phyloP scores from a whole-genome alignment of 345 rosid species.

The Gossypium stocksii region DNA sequence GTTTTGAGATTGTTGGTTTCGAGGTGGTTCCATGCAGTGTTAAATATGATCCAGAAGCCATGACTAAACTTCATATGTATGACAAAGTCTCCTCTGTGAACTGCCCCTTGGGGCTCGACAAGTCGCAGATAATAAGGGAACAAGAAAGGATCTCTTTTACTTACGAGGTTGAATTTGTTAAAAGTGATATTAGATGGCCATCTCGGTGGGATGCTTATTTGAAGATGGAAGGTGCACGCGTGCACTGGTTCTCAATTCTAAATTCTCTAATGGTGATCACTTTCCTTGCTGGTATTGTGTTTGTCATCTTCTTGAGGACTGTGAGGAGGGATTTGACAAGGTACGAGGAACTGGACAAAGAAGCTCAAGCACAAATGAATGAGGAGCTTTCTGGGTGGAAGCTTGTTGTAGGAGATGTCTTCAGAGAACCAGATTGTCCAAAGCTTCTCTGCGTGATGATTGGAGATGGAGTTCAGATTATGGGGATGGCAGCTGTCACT shows the following conservation, averaged over 20 bases:
- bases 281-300: slow-evolving; percentile 72
- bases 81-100: slow-evolving; percentile 44
- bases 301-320: slow-evolving; percentile 74
- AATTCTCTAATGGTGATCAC: slow-evolving; percentile 75
- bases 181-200: slow-evolving; percentile 69
- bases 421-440: slow-evolving; percentile 66
- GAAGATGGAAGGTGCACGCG: slow-evolving; percentile 86
- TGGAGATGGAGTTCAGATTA: slow-evolving; percentile 72
- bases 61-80: slow-evolving; percentile 61
- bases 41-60: slow-evolving; percentile 47
- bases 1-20: slow-evolving; percentile 76
- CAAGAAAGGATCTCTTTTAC: slow-evolving; percentile 71
- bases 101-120: slow-evolving; percentile 69
- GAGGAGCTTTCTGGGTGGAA: slow-evolving; percentile 90
- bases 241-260: slow-evolving; percentile 79
- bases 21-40: slow-evolving; percentile 82
- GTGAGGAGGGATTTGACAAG: slow-evolving; percentile 80
- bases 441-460: slow-evolving; percentile 78
- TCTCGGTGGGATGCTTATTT: slow-evolving; percentile 87
- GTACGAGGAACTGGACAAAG: slow-evolving; percentile 77
- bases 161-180: slow-evolving; percentile 74
- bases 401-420: slow-evolving; percentile 84
- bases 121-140: slow-evolving; percentile 72
- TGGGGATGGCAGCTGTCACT: slow-evolving; percentile 75
- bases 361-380: slow-evolving; percentile 80